phyloP scores from a whole-genome alignment of 768 basidiomycete genomes.

The Psilocybe tampanensis region DNA sequence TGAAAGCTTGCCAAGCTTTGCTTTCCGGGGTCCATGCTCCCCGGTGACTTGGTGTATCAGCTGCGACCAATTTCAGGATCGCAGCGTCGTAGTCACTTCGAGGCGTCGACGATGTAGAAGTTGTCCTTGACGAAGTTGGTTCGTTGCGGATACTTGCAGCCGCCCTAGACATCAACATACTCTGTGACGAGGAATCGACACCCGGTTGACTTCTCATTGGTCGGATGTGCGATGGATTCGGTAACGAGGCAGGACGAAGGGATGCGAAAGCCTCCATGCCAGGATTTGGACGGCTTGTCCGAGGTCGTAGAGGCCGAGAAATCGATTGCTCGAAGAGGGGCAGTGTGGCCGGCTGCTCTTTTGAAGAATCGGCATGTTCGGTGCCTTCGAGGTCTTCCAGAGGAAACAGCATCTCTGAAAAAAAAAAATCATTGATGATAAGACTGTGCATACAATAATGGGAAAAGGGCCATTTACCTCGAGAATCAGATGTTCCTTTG shows the following conservation, averaged over 20 bases:
- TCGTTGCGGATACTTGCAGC: slow-evolving; percentile 16
- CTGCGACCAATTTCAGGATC: slow-evolving; percentile 65
- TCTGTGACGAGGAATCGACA: slow-evolving; percentile 38
- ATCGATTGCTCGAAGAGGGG: slow-evolving; percentile 45
- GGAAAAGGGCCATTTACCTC: slow-evolving; percentile 42
- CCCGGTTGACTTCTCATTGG: slow-evolving; percentile 41
- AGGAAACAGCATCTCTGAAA: slow-evolving; percentile 67
- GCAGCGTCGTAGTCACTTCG: slow-evolving; percentile 36
- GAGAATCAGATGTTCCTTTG: slow-evolving; percentile 31
- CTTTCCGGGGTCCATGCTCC: slow-evolving; percentile 69
- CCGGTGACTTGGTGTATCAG: slow-evolving; percentile 69
- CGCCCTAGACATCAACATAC: slow-evolving; percentile 32
- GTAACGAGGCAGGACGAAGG: slow-evolving; percentile 71
- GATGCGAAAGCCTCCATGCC: slow-evolving; percentile 58
- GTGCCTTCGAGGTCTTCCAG: slow-evolving; percentile 65
- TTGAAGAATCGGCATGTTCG: slow-evolving; percentile 31
- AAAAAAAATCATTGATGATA: not conserved
- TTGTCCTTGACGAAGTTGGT: slow-evolving; percentile 10
- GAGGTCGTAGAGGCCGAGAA: slow-evolving; percentile 31
- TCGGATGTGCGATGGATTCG: slow-evolving; percentile 61
- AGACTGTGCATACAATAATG: slow-evolving; percentile 5
- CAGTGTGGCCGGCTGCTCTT: slow-evolving; percentile 33
- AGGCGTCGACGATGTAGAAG: slow-evolving; percentile 16
- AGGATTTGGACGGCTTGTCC: slow-evolving; percentile 32
- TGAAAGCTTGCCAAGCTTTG: slow-evolving; percentile 65